A percentile compares a stretch with the other conserved stretches of the same genome.
These are phyloP conservation scores for Saccharomycopsis hybrid DNA, from an alignment of 1,139 yeast genomes.

Conservation along the genomic window DNA sequence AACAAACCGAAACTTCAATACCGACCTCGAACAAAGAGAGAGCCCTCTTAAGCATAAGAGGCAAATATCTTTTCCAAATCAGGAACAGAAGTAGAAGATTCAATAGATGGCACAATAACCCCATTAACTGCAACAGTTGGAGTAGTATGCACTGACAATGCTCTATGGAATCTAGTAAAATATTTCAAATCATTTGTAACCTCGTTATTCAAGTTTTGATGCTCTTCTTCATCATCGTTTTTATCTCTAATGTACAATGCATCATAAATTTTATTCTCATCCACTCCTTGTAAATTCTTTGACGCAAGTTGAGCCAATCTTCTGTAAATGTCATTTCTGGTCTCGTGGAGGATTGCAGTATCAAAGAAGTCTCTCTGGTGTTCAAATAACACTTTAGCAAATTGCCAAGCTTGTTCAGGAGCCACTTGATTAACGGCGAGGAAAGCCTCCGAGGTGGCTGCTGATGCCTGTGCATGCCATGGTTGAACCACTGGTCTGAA, in stretches of 20 bases:
- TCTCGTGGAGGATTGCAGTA: constrained; percentile 41
- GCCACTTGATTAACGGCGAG: constrained; percentile 58
- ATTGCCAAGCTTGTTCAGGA: constrained; percentile 59
- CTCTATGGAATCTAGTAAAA: constrained; percentile 66
- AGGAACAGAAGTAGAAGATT: constrained; percentile 35
- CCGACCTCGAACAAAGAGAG: no score
- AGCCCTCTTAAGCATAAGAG: constrained; percentile 1
- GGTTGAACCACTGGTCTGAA: constrained; percentile 72
- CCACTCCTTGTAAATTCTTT: constrained; percentile 29
- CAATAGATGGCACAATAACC: constrained; percentile 39
- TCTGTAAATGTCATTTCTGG: constrained; percentile 51
- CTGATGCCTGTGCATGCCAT: constrained; percentile 71
- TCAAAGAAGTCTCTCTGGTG: constrained; percentile 56
- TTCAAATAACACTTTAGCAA: constrained; percentile 48
- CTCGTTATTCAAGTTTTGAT: constrained; percentile 52
- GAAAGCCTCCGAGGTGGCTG: constrained; percentile 63
- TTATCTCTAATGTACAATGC: constrained; percentile 26
- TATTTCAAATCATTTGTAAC: constrained; percentile 62
- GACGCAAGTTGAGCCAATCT: constrained; percentile 49
- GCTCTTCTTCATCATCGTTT: constrained; percentile 28
- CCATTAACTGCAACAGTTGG: constrained; percentile 81
- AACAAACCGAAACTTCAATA: no score
- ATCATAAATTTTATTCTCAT: constrained; percentile 34
- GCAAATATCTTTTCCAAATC: constrained; percentile 29
- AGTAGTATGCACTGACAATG: constrained; percentile 74